Evolutionary conservation across 352 stramenopile species (phyloP).

Genomic region (Heterotrichella gracilis): DNA sequence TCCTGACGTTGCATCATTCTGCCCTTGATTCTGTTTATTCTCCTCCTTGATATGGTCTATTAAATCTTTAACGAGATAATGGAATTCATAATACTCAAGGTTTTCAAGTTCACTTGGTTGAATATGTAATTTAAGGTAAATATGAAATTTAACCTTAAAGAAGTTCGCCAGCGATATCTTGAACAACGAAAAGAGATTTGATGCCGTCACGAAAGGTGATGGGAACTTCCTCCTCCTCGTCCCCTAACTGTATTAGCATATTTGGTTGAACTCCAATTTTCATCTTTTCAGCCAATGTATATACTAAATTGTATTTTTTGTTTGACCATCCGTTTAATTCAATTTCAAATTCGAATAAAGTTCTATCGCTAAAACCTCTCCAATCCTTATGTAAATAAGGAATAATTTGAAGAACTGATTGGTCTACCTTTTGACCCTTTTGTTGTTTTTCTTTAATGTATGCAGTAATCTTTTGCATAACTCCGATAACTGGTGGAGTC

Average conservation of each 20-base stretch:
- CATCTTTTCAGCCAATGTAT: not conserved
- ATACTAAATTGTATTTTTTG: slow-evolving; percentile 4
- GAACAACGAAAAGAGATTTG: slow-evolving; percentile 12
- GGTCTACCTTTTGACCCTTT: slow-evolving; percentile 6
- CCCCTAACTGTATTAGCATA: not conserved
- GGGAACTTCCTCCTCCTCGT: not conserved
- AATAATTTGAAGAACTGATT: not conserved
- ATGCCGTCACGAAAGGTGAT: slow-evolving; percentile 5
- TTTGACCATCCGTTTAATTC: not conserved
- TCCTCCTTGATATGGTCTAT: too few relatives aligned
- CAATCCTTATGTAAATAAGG: slow-evolving; percentile 5
- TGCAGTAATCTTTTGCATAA: not conserved
- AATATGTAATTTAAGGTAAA: too few relatives aligned
- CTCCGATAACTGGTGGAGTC: not conserved
- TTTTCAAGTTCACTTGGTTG: too few relatives aligned
- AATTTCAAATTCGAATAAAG: not conserved
- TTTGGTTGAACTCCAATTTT: slow-evolving; percentile 11
- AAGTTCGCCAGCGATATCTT: slow-evolving; percentile 11
- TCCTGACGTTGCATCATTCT: too few relatives aligned
- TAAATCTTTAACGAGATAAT: too few relatives aligned
- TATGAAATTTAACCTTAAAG: slow-evolving; percentile 13
- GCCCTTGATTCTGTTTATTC: too few relatives aligned
- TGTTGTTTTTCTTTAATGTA: not conserved
- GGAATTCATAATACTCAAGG: too few relatives aligned
- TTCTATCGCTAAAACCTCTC: slow-evolving; percentile 11